Conservation (phyloP, 108 stramenopile genomes). For the Cylindrotheca closterium region DNA sequence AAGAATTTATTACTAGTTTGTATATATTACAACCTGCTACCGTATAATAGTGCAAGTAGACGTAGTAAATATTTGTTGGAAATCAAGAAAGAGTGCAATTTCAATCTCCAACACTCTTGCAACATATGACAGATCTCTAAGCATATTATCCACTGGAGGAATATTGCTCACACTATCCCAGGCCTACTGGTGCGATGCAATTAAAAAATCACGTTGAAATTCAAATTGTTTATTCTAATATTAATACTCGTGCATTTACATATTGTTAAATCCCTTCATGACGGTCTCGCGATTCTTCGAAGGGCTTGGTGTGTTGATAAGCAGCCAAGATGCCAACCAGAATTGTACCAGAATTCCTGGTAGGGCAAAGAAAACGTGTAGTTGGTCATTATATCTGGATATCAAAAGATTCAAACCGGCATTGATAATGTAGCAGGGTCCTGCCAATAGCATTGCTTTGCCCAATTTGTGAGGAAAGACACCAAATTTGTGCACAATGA, state of each 20-base stretch:
- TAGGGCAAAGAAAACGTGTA: constrained; percentile 14
- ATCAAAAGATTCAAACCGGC: constrained; percentile 15
- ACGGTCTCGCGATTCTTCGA: constrained; percentile 8
- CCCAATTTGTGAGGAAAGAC: constrained; percentile 36
- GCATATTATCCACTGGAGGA: too few relatives aligned
- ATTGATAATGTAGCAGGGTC: constrained; percentile 23
- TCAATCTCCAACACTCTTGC: too few relatives aligned
- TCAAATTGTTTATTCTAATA: too few relatives aligned
- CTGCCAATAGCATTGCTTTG: constrained; percentile 19
- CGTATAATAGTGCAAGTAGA: too few relatives aligned
- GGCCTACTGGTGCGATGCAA: not conserved
- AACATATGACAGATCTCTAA: too few relatives aligned
- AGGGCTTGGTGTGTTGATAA: constrained; percentile 35
- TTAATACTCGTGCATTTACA: too few relatives aligned
- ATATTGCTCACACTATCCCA: too few relatives aligned
- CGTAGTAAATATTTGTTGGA: too few relatives aligned
- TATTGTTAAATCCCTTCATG: not conserved
- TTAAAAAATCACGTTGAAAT: not conserved
- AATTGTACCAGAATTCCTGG: constrained; percentile 26
- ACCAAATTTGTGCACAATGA: constrained; percentile 27
- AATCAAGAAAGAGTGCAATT: too few relatives aligned
- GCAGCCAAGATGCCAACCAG: constrained; percentile 36
- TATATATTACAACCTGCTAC: too few relatives aligned
- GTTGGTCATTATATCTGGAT: constrained; percentile 23
- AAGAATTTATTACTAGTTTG: too few relatives aligned